Conservation (phyloP, 495 filamentous ascomycete genomes). For the Clohesyomyces aquaticus region DNA sequence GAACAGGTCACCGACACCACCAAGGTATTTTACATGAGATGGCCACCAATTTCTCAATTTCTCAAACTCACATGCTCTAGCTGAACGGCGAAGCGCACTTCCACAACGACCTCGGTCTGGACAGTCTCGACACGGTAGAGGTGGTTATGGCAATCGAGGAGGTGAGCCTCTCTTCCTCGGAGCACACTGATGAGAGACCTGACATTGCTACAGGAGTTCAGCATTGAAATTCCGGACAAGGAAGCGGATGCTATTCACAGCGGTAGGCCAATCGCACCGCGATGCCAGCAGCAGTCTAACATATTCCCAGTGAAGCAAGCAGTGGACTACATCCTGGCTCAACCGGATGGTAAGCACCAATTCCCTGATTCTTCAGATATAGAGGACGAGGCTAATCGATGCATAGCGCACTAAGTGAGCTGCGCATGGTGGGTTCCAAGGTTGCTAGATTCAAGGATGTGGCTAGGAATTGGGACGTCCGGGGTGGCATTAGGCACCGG, state of each 20-base stretch:
- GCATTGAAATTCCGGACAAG: conserved; percentile 99
- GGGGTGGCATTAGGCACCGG: conserved; percentile 14
- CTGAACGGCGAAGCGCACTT: conserved; percentile 84
- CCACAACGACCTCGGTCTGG: conserved; percentile 90
- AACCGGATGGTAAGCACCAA: conserved; percentile 73
- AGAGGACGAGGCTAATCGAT: conserved; percentile 27
- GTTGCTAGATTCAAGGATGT: conserved; percentile 17
- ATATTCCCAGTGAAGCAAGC: conserved; percentile 82
- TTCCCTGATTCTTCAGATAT: background rate
- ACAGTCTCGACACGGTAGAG: conserved; percentile 97
- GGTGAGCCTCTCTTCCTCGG: conserved; percentile 57
- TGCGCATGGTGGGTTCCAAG: background rate
- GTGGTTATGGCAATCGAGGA: conserved; percentile 99
- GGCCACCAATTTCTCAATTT: background rate
- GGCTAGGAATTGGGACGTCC: conserved; percentile 28
- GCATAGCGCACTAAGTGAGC: conserved; percentile 43
- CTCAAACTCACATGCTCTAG: conserved; percentile 53
- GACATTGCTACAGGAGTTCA: conserved; percentile 79
- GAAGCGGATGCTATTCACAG: conserved; percentile 96
- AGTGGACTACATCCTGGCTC: conserved; percentile 90
- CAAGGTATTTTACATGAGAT: conserved; percentile 46
- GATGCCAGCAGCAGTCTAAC: conserved; percentile 30
- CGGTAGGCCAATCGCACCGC: conserved; percentile 64
- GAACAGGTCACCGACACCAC: conserved; percentile 48
- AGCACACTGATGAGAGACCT: conserved; percentile 19